Base-by-base conservation (phyloP, 495 filamentous ascomycete genomes). In the Schizothecium vesticola region DNA sequence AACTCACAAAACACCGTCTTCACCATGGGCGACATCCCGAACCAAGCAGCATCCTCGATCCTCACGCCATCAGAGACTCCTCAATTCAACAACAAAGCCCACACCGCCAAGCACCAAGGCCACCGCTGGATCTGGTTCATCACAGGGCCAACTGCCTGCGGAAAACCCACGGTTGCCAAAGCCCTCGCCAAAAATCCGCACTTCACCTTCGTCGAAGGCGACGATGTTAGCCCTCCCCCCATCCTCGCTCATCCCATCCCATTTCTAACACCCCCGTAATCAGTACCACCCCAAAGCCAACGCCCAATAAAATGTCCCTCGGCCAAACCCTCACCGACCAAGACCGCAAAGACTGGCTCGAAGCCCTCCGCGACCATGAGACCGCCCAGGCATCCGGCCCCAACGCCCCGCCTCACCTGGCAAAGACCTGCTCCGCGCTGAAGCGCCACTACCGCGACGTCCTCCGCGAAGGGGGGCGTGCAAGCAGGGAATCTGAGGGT, bases 131-230 rank as follows among this genome's bases (percentile, higher is more conserved):
- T 77, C 58, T 77, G 73, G 71, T 77, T 77, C 71, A 57, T 75
- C 57, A 72, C 73, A 7, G 75, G 75, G 1, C 75, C 75, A 36
- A 75, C 75, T n/a, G 75, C 73, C 3, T 76, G 75, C 65, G 75
- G 73, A 25, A 75, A 75, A 58, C 72, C 69, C 13, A 78, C 75
- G 11, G 31, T 74, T 6, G 74, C 76, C 16, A 67, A 73, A n/a
- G 78, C 76, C 26, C 67, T 77, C 4, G 75, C 67, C 56, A 11
- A 64, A 12, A 12, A 61, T 1, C 63, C 74, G 0, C 28, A 81
- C 76, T 67, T 80, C 75, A 72, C 43, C 65, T 79, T 16, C 80
- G 76, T 80, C 4, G 79, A 83, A 71, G 83, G 83, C 23, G 85
- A 84, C 67, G 79, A 83, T 67, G 84, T 86, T n/a, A n/a, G 76